Conservation (phyloP, 2,329 filamentous ascomycete species). For the Phoma sp. region DNA sequence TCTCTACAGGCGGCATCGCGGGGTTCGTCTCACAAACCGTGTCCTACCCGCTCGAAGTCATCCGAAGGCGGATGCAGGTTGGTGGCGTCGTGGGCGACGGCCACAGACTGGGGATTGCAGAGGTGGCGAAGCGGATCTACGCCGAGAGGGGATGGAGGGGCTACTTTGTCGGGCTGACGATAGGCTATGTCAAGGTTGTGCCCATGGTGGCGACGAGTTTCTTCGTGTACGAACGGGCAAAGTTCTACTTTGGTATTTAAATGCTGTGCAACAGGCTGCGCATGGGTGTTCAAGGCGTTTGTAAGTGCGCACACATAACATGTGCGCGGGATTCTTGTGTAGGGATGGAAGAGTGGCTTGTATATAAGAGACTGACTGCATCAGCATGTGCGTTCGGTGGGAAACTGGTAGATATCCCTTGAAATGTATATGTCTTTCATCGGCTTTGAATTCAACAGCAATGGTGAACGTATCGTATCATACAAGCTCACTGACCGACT, state of each 20-base stretch:
- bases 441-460: too few species aligned
- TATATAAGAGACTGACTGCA: too few species aligned
- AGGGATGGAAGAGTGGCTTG: too few species aligned
- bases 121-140: slow-evolving; percentile 78
- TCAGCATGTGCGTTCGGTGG: too few species aligned
- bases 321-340: too few species aligned
- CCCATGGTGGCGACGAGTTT: slow-evolving; percentile 82
- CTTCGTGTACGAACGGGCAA: slow-evolving; percentile 70
- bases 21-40: slow-evolving; percentile 89
- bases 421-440: too few species aligned
- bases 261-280: too few species aligned
- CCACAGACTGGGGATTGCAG: slow-evolving; percentile 74
- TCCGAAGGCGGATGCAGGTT: slow-evolving; percentile 93
- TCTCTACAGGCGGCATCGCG: slow-evolving; percentile 81
- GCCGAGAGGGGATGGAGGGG: slow-evolving; percentile 77
- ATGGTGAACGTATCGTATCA: too few species aligned
- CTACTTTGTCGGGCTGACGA: slow-evolving; percentile 91
- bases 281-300: too few species aligned
- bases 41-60: slow-evolving; percentile 92
- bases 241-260: slow-evolving; percentile 60
- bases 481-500: too few species aligned
- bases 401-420: too few species aligned
- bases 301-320: too few species aligned
- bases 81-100: slow-evolving; percentile 93
- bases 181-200: slow-evolving; percentile 93